Evolutionary conservation across 1,284 basidiomycete species (phyloP).

Genomic region (Tilletiaria anomala): DNA sequence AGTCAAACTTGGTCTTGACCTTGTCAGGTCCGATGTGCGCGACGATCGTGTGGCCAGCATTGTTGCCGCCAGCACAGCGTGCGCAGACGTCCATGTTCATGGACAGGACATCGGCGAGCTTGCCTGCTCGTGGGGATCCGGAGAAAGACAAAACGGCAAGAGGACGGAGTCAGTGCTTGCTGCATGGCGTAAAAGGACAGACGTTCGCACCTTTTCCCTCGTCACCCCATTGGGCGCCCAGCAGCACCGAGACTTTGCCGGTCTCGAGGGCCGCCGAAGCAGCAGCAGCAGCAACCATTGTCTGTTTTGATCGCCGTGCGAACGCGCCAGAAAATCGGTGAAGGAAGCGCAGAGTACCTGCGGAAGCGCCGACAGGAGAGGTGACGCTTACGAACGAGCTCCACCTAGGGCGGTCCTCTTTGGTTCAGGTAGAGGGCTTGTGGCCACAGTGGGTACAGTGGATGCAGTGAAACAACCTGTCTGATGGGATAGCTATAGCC

Average conservation of each 20-base stretch:
- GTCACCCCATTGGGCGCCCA: constrained; percentile 38
- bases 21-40: constrained; percentile 59
- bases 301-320: no score
- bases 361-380: no score
- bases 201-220: constrained; percentile 28
- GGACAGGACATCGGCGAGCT: constrained; percentile 36
- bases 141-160: background rate
- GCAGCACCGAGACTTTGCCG: constrained; percentile 33
- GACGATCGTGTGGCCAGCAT: constrained; percentile 96
- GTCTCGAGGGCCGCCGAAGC: background rate
- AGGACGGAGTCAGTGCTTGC: background rate
- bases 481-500: no score
- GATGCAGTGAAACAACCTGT: no score
- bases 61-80: constrained; percentile 92
- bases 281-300: no score
- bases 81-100: constrained; percentile 83
- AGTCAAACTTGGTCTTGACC: constrained; percentile 73
- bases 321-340: no score
- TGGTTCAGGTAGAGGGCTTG: no score
- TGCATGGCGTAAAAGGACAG: background rate
- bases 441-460: no score
- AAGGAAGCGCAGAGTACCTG: no score
- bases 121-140: constrained; percentile 16
- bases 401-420: no score
- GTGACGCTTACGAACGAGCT: no score